phyloP scores from a whole-genome alignment of 306 rosid species.

The Lablab purpureus region DNA sequence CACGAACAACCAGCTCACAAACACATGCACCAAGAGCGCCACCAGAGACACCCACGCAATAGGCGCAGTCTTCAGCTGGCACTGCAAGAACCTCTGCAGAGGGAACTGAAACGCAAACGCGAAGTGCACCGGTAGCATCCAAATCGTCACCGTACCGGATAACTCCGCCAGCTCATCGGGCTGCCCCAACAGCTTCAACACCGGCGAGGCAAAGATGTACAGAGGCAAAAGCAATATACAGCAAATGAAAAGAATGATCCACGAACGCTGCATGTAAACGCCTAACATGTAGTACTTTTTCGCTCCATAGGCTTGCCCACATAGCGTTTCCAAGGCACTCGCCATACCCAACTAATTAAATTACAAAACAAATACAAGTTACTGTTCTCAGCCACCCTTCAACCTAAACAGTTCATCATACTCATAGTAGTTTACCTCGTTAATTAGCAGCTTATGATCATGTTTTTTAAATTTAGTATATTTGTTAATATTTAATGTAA shows the following conservation, averaged over 20 bases:
- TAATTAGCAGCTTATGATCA: no score
- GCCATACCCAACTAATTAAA: conserved; percentile 81
- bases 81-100: conserved; percentile 67
- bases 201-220: conserved; percentile 62
- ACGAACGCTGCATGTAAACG: conserved; percentile 83
- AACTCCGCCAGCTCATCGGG: conserved; percentile 66
- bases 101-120: conserved; percentile 76
- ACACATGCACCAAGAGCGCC: conserved; percentile 57
- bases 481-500: background rate
- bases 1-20: conserved; percentile 73
- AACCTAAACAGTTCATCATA: no score
- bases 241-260: conserved; percentile 72
- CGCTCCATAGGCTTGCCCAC: conserved; percentile 93
- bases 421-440: no score
- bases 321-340: conserved; percentile 80
- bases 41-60: conserved; percentile 61
- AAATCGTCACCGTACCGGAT: conserved; percentile 55
- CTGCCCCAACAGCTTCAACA: conserved; percentile 68
- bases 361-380: background rate
- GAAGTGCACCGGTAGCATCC: conserved; percentile 73
- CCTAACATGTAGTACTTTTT: conserved; percentile 82
- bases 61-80: conserved; percentile 59
- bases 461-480: no score
- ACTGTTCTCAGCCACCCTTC: background rate
- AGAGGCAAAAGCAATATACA: conserved; percentile 69